Evolutionary conservation across 495 filamentous ascomycete genomes (phyloP), one percentile per base, ranked within the genome.

Genomic region (Penicillium atrosanguineum): DNA sequence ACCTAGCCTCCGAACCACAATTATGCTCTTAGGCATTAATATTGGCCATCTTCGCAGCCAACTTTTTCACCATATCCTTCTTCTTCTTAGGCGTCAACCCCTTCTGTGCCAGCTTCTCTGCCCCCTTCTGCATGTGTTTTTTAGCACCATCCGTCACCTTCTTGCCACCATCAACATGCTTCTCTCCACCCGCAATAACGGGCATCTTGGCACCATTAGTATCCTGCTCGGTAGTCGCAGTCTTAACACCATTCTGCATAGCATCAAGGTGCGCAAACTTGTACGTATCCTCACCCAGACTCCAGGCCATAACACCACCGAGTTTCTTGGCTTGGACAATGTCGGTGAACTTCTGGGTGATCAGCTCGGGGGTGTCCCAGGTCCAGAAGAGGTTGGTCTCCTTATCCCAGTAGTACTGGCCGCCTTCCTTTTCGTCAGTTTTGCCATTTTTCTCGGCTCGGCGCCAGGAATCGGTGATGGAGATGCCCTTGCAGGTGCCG

Each of bases 261-360:
- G 82, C 81, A 39, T 74, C 67, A 3, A 90, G 61, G 65, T 88
- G 86, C 46, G 69, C 68, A 50, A 74, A 87, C 21, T 76, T 60
- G 29, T 79, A 69, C 2, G 79, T 83, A 69, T 90, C 87, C 68
- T 90, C 87, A 5, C 87, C 88, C 54, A 91, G 63, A 21, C 79
- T 87, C 88, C 86, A 89, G 0, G 85, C 83, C 73, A 89, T 87
- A 25, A 88, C 81, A 18, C 87, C 87, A 5, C 87, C 88, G 2
- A 91, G 59, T 20, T 72, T 69, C 62, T 79, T 82, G 47, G 71
- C 71, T 15, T 76, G 68, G 23, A 90, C 72, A 40, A 90, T 81
- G 0, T 77, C 64, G 21, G 71, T 74, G 55, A 88, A 85, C 72
- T 90, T 91, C 53, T 77, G 75, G 36, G 63, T 60, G 41, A 91